Percentiles rank a stretch among this genome's conserved stretches.
phyloP scores from a whole-genome alignment of 495 filamentous ascomycete genomes.

The Daldinia vernicosa region DNA sequence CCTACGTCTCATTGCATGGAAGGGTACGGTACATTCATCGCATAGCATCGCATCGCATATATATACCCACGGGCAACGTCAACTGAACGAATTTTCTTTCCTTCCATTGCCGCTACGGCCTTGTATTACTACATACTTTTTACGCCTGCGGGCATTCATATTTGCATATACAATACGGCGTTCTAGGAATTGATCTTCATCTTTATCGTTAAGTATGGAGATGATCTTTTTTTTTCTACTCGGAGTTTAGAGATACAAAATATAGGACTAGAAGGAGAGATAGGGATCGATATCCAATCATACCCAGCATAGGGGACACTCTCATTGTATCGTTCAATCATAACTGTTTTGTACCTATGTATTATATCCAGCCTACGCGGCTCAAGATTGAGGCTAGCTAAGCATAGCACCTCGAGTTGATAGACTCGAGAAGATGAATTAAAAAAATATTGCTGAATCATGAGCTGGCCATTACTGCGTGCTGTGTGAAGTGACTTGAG shows the following conservation, averaged over 20 bases:
- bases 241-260: not conserved
- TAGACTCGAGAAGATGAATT: not conserved
- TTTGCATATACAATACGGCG: constrained; percentile 16
- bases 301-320: not conserved
- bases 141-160: constrained; percentile 11
- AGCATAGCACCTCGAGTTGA: not conserved
- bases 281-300: not conserved
- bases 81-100: constrained; percentile 12
- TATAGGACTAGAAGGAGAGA: constrained; percentile 2
- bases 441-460: not conserved
- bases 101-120: not conserved
- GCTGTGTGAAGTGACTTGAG: not conserved
- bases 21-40: not conserved
- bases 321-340: constrained; percentile 5
- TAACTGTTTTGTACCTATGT: constrained; percentile 8
- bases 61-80: constrained; percentile 30
- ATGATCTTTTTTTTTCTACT: not conserved
- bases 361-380: not conserved
- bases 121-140: constrained; percentile 20
- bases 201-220: constrained; percentile 1
- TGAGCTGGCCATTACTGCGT: not conserved
- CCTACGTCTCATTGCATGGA: constrained; percentile 2
- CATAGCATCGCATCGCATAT: constrained; percentile 26
- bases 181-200: constrained; percentile 9
- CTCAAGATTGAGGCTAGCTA: constrained; percentile 5